A percentile compares a stretch with the other conserved stretches of the same genome.
Evolutionary conservation across 164 flowering plant species (phyloP).

Genomic region (Magnolia kwangsiensis): DNA sequence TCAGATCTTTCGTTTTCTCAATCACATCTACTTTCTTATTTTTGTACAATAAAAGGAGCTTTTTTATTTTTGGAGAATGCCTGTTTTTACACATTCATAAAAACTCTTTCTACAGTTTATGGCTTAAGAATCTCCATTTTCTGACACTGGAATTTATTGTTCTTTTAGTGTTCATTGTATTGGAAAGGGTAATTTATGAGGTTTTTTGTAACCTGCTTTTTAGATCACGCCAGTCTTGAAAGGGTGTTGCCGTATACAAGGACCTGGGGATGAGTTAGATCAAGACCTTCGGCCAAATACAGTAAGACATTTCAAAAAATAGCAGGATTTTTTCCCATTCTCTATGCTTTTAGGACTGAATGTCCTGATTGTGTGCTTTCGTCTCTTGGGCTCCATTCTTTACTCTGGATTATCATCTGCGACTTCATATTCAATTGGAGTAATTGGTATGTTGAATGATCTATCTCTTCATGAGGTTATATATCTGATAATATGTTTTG

Average conservation of each 20-base stretch:
- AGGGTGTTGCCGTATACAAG: slow-evolving; percentile 43
- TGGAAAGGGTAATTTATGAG: neutral
- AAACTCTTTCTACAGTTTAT: neutral
- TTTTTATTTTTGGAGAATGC: neutral
- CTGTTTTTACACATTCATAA: neutral
- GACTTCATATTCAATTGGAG: neutral
- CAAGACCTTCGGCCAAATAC: slow-evolving; percentile 27
- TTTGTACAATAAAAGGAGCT: neutral
- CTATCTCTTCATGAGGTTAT: neutral
- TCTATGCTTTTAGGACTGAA: neutral
- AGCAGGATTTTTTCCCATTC: neutral
- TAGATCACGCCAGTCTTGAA: slow-evolving; percentile 55
- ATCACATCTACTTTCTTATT: neutral
- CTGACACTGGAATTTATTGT: neutral
- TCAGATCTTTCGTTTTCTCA: neutral
- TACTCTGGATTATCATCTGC: neutral
- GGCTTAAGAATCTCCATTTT: neutral
- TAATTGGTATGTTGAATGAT: neutral
- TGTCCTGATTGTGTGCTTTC: neutral
- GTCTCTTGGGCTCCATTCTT: neutral
- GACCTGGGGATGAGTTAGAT: slow-evolving; percentile 34
- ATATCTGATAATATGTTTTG: neutral
- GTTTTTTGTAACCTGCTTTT: slow-evolving; percentile 9
- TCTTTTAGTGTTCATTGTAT: slow-evolving; percentile 1
- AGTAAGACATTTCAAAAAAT: slow-evolving; percentile 36